phyloP scores from a whole-genome alignment of 2,329 filamentous ascomycete species.

The Microcyclospora pomicola region DNA sequence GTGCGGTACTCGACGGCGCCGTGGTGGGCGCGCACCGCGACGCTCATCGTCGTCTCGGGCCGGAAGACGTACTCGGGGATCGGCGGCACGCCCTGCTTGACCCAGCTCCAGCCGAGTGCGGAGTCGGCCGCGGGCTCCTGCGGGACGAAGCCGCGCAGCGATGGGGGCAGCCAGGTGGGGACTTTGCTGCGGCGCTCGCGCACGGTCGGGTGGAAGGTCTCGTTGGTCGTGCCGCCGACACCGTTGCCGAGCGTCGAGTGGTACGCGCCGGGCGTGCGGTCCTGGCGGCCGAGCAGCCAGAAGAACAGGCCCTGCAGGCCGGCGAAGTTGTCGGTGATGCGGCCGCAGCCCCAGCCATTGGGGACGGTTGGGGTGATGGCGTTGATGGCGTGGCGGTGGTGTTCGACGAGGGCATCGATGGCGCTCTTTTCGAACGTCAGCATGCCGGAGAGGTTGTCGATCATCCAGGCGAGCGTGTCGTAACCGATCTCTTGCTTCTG shows the following conservation, averaged over 20 bases:
- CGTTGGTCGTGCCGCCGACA: slow-evolving; percentile 1
- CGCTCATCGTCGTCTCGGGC: too few relatives aligned
- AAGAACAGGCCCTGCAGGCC: slow-evolving; percentile 6
- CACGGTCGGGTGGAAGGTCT: slow-evolving; percentile 5
- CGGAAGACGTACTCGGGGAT: too few relatives aligned
- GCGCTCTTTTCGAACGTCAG: slow-evolving; percentile 7
- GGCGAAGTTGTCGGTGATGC: slow-evolving; percentile 7
- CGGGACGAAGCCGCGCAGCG: too few relatives aligned
- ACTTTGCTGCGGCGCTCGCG: background rate
- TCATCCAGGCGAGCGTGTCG: slow-evolving; percentile 9
- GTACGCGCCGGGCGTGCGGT: slow-evolving; percentile 5
- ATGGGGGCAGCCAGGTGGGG: too few relatives aligned
- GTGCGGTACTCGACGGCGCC: too few relatives aligned
- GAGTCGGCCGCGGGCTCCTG: too few relatives aligned
- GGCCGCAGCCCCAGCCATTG: slow-evolving; percentile 7
- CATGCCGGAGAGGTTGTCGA: slow-evolving; percentile 5
- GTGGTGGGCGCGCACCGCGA: too few relatives aligned
- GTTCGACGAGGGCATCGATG: slow-evolving; percentile 2
- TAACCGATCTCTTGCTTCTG: slow-evolving; percentile 4
- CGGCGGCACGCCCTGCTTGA: too few relatives aligned
- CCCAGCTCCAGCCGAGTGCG: too few relatives aligned
- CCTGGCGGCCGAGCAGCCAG: slow-evolving; percentile 2
- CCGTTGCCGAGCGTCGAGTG: slow-evolving; percentile 1
- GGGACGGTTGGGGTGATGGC: background rate
- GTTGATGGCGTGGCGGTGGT: slow-evolving; percentile 4